These are phyloP conservation scores for Eutypa lata DNA, from an alignment of 2,329 filamentous ascomycete genomes.

Conservation along the genomic window DNA sequence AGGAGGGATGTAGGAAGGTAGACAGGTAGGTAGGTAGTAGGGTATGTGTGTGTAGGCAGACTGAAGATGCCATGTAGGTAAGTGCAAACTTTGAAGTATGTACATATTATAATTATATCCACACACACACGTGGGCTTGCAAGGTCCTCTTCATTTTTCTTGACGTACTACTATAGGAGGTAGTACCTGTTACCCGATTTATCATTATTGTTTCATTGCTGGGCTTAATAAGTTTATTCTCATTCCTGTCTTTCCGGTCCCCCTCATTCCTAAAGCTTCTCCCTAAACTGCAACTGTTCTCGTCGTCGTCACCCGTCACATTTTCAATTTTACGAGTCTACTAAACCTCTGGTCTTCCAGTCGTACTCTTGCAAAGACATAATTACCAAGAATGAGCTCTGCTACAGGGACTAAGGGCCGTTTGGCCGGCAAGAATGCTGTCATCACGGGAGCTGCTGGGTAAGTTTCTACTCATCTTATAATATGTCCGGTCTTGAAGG, in stretches of 20 bases:
- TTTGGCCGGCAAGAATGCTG: constrained; percentile 58
- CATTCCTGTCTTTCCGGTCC: not conserved
- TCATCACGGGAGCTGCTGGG: constrained; percentile 85
- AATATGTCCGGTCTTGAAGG: not conserved
- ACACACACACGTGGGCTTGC: not conserved
- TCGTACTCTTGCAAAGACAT: no score
- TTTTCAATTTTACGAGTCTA: no score
- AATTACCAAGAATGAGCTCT: constrained; percentile 20
- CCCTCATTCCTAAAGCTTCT: not conserved
- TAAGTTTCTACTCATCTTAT: constrained; percentile 43
- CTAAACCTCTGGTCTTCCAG: not conserved
- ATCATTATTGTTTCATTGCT: not conserved
- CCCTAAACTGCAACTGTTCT: no score
- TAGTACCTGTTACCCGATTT: not conserved
- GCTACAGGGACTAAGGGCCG: constrained; percentile 38
- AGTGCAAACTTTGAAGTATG: no score
- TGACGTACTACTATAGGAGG: not conserved
- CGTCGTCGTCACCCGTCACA: no score
- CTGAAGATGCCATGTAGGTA: not conserved
- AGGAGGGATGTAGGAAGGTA: not conserved
- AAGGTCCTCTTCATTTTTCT: not conserved
- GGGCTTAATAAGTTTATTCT: not conserved
- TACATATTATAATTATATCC: no score
- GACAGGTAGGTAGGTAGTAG: not conserved
- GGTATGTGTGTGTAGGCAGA: no score